Percentiles rank a stretch among this genome's conserved stretches.
Evolutionary conservation across 2,329 filamentous ascomycete species (phyloP).

Genomic region (Sporothrix sp.): DNA sequence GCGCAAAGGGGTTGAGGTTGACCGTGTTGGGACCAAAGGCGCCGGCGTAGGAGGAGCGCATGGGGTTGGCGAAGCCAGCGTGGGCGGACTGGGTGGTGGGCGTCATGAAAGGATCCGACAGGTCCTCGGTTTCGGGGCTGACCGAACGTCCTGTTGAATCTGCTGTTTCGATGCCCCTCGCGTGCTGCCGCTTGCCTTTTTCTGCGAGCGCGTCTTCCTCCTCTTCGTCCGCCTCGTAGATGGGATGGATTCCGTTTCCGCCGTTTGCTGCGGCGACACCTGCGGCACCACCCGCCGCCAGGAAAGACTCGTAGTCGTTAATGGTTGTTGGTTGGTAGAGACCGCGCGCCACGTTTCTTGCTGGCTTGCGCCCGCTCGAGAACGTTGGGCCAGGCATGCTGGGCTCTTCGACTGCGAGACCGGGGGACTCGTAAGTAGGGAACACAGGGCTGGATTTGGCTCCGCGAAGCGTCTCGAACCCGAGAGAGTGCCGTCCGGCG

Average conservation of each 20-base stretch:
- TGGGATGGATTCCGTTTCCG: slow-evolving; percentile 44
- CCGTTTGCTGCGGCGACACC: slow-evolving; percentile 9
- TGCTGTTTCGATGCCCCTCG: too few species aligned
- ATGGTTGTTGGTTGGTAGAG: slow-evolving; percentile 28
- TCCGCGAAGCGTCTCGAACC: slow-evolving; percentile 41
- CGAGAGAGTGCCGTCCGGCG: slow-evolving; percentile 28
- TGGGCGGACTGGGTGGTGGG: slow-evolving; percentile 5
- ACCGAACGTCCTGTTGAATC: slow-evolving; percentile 2
- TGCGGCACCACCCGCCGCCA: slow-evolving; percentile 8
- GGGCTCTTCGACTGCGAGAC: not conserved
- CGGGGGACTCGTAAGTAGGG: slow-evolving; percentile 10
- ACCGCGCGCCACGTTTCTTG: slow-evolving; percentile 25
- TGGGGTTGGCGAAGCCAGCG: slow-evolving; percentile 11
- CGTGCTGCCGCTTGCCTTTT: slow-evolving; percentile 17
- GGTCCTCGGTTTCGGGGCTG: slow-evolving; percentile 21
- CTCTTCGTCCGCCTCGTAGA: slow-evolving; percentile 50
- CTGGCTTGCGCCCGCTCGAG: slow-evolving; percentile 21
- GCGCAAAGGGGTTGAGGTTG: slow-evolving; percentile 16
- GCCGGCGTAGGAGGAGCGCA: slow-evolving; percentile 7
- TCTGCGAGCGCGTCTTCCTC: slow-evolving; percentile 25
- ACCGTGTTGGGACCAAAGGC: slow-evolving; percentile 10
- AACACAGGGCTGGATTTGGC: slow-evolving; percentile 18
- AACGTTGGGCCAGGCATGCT: not conserved
- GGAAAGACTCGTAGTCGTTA: slow-evolving; percentile 23
- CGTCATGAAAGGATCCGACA: slow-evolving; percentile 13